Conservation (phyloP, 2,329 filamentous ascomycete species). For the Meredithiella fracta region DNA sequence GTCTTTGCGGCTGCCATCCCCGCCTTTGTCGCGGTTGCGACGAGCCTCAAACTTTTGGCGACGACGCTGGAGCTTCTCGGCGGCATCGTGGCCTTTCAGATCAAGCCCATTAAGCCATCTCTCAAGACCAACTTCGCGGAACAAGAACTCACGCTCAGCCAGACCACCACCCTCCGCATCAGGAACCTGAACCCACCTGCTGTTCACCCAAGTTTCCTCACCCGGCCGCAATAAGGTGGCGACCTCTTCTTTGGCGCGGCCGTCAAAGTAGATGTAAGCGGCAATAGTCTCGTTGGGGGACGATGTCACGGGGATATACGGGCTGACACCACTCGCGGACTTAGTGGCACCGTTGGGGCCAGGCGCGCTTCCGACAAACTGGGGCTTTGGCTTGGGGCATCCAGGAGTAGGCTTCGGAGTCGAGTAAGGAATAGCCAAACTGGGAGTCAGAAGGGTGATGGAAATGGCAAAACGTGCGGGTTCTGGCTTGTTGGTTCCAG, state of each 20-base stretch:
- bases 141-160: slow-evolving; percentile 90
- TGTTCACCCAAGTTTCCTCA: slow-evolving; percentile 98
- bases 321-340: slow-evolving; percentile 44
- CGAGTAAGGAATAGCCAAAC: slow-evolving; percentile 81
- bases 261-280: slow-evolving; percentile 98
- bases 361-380: slow-evolving; percentile 59
- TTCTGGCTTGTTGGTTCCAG: slow-evolving; percentile 57
- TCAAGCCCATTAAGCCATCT: slow-evolving; percentile 93
- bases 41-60: slow-evolving; percentile 60
- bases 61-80: slow-evolving; percentile 77
- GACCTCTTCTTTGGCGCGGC: slow-evolving; percentile 86
- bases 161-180: slow-evolving; percentile 82
- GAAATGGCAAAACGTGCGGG: slow-evolving; percentile 95
- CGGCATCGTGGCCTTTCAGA: slow-evolving; percentile 80
- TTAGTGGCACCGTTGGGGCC: slow-evolving; percentile 34
- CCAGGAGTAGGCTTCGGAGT: slow-evolving; percentile 62
- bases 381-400: slow-evolving; percentile 66
- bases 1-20: slow-evolving; percentile 22
- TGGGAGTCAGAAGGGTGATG: slow-evolving; percentile 82
- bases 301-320: slow-evolving; percentile 83
- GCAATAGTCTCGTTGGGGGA: slow-evolving; percentile 94
- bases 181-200: slow-evolving; percentile 88
- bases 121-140: slow-evolving; percentile 90
- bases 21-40: slow-evolving; percentile 40
- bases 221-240: slow-evolving; percentile 81